A percentile compares a stretch with the other conserved stretches of the same genome.
phyloP scores from a whole-genome alignment of 805 yeast species.

The Metschnikowia picachoensis region DNA sequence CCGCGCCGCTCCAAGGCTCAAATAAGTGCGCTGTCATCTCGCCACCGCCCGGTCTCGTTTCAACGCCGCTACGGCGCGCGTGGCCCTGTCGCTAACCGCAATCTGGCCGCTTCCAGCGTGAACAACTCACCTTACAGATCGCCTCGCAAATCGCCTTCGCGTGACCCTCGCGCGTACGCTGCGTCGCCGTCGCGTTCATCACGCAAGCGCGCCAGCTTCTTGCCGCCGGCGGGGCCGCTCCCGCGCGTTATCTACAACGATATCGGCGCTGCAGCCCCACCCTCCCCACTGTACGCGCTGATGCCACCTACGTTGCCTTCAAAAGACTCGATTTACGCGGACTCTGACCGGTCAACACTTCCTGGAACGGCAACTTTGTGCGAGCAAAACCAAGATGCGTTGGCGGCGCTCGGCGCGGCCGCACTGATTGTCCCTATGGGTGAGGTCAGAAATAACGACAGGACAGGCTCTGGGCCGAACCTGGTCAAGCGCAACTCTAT shows the following conservation, averaged over 20 bases:
- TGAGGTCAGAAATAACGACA: background rate
- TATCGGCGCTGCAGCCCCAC: slow-evolving; percentile 25
- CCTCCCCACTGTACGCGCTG: slow-evolving; percentile 17
- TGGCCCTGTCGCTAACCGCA: slow-evolving; percentile 19
- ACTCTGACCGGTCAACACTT: slow-evolving; percentile 9
- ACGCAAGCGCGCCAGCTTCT: slow-evolving; percentile 15
- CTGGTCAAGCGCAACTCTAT: slow-evolving; percentile 25
- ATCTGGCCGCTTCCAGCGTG: slow-evolving; percentile 32
- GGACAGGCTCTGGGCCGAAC: slow-evolving; percentile 1
- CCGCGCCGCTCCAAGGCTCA: slow-evolving; percentile 24
- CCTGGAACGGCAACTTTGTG: background rate
- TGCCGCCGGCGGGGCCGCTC: slow-evolving; percentile 25
- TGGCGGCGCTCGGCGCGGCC: slow-evolving; percentile 24
- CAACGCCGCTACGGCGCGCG: slow-evolving; percentile 34
- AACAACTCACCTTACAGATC: slow-evolving; percentile 27
- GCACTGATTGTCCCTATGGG: slow-evolving; percentile 2
- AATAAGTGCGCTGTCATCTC: slow-evolving; percentile 31
- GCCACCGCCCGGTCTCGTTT: slow-evolving; percentile 39
- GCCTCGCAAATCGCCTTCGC: slow-evolving; percentile 18
- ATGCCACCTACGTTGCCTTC: slow-evolving; percentile 42
- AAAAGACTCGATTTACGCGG: slow-evolving; percentile 28
- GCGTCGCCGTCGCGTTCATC: slow-evolving; percentile 22
- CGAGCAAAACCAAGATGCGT: slow-evolving; percentile 20
- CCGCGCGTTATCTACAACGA: slow-evolving; percentile 44
- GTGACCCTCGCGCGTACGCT: slow-evolving; percentile 7